Evolutionary conservation across 2,329 filamentous ascomycete genomes (phyloP), one percentile per base, ranked within the genome.

Genomic region (Mycosphaerella arachidis): DNA sequence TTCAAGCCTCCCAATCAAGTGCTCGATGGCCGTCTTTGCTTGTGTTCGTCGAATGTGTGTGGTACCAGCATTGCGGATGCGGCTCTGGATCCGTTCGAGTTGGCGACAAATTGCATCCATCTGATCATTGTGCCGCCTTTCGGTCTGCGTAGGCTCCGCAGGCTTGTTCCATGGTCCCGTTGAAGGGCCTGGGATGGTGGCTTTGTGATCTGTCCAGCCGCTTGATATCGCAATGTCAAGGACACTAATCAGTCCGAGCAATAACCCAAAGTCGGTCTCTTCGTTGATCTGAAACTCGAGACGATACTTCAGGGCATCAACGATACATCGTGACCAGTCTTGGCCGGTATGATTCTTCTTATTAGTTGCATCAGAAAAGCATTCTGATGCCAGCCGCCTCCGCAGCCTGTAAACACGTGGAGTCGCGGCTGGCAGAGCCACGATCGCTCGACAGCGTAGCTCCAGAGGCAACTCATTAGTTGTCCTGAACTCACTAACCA

Each of bases 181-280:
- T 35, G 56, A 33, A 24, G 55, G n/a, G 9, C 35, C 52, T 12
- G 48, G 29, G 13, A 46, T 45, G 48, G 33, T 62, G 50, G 54
- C 54, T 51, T 57, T 31, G 58, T 74, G 71, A 35, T 64, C 62
- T 8, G 69, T 66, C 51, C 75, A 76, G 1, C 83, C 90, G 59
- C 87, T 84, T 61, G 91, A 90, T 55, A 97, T 79, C 16, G 85
- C 87, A 43, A 91, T 83, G 69, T 94, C 88, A 5, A 97, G 82
- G 20, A 95, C 82, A 3, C 81, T 76, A 3, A 90, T 78, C 16
- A 86, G 79, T 2, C 89, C 86, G 35, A 81, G 79, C 1, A 97
- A 81, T 57, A 86, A 80, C 16, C 79, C 77, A 73, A 90, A 96
- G 73, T 96, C 77, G 16, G 87, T 89, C 31, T 78, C 67, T 16